Evolutionary conservation across 352 stramenopile genomes (phyloP).

Genomic region (Phytophthora constricta): DNA sequence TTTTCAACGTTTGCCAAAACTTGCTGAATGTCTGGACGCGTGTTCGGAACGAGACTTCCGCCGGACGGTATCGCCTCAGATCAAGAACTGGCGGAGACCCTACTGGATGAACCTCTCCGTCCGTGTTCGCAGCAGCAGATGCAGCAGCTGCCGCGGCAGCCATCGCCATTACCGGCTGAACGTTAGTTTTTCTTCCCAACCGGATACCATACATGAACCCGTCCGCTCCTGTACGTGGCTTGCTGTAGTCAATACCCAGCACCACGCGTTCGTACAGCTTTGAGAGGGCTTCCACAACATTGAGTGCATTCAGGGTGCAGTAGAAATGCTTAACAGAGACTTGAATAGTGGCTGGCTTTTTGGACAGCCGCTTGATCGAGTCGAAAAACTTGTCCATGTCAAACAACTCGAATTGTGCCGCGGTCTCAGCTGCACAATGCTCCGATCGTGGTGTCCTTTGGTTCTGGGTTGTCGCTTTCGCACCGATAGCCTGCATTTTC

Average conservation of each 20-base stretch:
- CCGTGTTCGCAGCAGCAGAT: slow-evolving; percentile 27
- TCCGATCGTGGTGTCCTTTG: slow-evolving; percentile 8
- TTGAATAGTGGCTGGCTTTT: slow-evolving; percentile 57
- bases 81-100: slow-evolving; percentile 44
- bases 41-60: slow-evolving; percentile 53
- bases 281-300: slow-evolving; percentile 62
- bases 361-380: slow-evolving; percentile 49
- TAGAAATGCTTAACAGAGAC: slow-evolving; percentile 64
- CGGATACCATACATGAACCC: slow-evolving; percentile 75
- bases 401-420: slow-evolving; percentile 61
- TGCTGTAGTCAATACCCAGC: slow-evolving; percentile 67
- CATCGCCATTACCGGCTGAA: slow-evolving; percentile 43
- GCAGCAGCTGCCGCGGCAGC: slow-evolving; percentile 30
- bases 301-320: slow-evolving; percentile 59
- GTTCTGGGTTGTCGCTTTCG: slow-evolving; percentile 14
- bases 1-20: slow-evolving; percentile 60
- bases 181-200: slow-evolving; percentile 62
- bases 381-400: slow-evolving; percentile 66
- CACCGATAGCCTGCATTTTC: slow-evolving; percentile 41
- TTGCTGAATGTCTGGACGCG: slow-evolving; percentile 65
- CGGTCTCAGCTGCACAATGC: background rate
- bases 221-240: slow-evolving; percentile 53
- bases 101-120: slow-evolving; percentile 19
- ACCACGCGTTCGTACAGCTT: slow-evolving; percentile 73
- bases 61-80: slow-evolving; percentile 48